Conservation (phyloP, 352 stramenopile genomes). For the Peronosclerospora sorghi region DNA sequence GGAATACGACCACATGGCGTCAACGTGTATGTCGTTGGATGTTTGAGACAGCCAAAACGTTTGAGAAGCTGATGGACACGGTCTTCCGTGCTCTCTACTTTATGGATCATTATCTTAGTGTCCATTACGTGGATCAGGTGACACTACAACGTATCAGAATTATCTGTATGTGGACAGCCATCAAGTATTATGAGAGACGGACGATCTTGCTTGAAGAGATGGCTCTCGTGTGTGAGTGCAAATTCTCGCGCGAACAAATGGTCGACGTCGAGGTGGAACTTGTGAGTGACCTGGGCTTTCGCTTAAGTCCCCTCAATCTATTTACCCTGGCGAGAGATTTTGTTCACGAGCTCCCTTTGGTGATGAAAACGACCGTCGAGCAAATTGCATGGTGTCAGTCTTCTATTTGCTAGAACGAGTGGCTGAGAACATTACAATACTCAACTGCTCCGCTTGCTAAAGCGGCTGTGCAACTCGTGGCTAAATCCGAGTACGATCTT, state of each 20-base stretch:
- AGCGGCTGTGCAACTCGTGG: conserved; percentile 34
- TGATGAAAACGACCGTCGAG: conserved; percentile 7
- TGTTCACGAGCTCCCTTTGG: conserved; percentile 27
- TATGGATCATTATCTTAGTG: conserved; percentile 59
- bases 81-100: conserved; percentile 52
- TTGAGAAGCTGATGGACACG: conserved; percentile 55
- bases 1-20: conserved; percentile 56
- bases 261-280: conserved; percentile 42
- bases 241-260: conserved; percentile 58
- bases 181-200: conserved; percentile 63
- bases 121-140: conserved; percentile 57
- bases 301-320: conserved; percentile 49
- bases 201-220: conserved; percentile 68
- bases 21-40: conserved; percentile 72
- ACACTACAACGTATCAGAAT: conserved; percentile 61
- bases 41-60: conserved; percentile 64
- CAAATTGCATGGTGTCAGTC: conserved; percentile 23
- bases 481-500: conserved; percentile 25
- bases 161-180: conserved; percentile 60
- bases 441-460: conserved; percentile 32
- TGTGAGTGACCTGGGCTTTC: conserved; percentile 42
- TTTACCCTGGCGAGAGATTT: conserved; percentile 63
- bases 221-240: conserved; percentile 61
- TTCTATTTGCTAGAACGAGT: conserved; percentile 31
- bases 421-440: conserved; percentile 21